These are phyloP conservation scores for Tremellales sp. DNA, from an alignment of 1,284 basidiomycete genomes.

Conservation along the genomic window DNA sequence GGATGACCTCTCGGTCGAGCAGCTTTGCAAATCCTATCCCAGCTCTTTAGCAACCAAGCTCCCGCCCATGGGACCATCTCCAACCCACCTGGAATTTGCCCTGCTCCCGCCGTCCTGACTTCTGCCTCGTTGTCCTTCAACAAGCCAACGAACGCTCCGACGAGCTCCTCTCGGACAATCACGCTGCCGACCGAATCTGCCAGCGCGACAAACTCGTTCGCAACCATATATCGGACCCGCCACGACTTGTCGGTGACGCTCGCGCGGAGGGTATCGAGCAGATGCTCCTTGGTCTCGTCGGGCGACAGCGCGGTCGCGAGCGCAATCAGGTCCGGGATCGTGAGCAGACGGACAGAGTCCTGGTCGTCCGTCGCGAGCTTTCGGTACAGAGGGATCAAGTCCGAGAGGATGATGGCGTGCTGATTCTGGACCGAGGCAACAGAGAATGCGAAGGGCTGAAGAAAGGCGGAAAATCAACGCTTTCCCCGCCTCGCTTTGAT, in stretches of 20 bases:
- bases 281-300: slow-evolving; percentile 83
- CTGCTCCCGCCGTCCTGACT: slow-evolving; percentile 91
- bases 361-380: slow-evolving; percentile 95
- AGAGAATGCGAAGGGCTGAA: slow-evolving; percentile 70
- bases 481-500: no score
- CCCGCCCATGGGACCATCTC: neutral
- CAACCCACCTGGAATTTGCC: slow-evolving; percentile 84
- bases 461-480: no score
- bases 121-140: slow-evolving; percentile 99
- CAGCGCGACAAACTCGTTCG: slow-evolving; percentile 90
- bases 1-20: slow-evolving; percentile 89
- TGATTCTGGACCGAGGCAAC: slow-evolving; percentile 58
- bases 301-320: slow-evolving; percentile 81
- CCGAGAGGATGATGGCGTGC: slow-evolving; percentile 67
- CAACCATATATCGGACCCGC: slow-evolving; percentile 99
- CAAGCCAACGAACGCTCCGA: slow-evolving; percentile 86
- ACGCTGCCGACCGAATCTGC: slow-evolving; percentile 88
- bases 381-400: slow-evolving; percentile 89
- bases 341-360: slow-evolving; percentile 93
- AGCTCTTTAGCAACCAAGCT: slow-evolving; percentile 1
- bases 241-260: slow-evolving; percentile 95
- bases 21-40: slow-evolving; percentile 87
- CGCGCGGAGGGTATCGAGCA: slow-evolving; percentile 81
- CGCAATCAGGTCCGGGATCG: slow-evolving; percentile 92
- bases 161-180: slow-evolving; percentile 89